These are phyloP conservation scores for Aspergillus costaricaensis DNA, from an alignment of 2,329 filamentous ascomycete species.

Conservation along the genomic window DNA sequence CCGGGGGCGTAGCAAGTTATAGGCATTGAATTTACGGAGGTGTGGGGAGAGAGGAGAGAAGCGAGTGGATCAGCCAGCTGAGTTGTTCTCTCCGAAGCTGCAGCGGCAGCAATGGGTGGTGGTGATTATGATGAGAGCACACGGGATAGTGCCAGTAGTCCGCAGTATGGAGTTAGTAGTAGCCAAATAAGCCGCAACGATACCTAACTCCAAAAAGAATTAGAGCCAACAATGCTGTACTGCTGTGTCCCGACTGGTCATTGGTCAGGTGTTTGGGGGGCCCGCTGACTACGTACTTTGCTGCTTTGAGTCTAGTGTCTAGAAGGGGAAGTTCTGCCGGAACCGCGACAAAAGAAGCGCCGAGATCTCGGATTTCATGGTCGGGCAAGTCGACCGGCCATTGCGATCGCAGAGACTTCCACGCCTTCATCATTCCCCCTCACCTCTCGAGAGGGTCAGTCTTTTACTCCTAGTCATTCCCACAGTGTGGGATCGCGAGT, in stretches of 20 bases:
- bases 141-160: background rate
- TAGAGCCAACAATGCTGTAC: background rate
- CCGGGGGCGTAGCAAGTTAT: constrained; percentile 27
- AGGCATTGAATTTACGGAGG: constrained; percentile 30
- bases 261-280: background rate
- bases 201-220: too few relatives aligned
- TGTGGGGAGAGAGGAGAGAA: background rate
- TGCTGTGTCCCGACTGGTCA: background rate
- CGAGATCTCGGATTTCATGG: constrained; percentile 21
- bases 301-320: too few relatives aligned
- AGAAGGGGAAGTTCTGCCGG: constrained; percentile 16
- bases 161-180: background rate
- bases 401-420: constrained; percentile 24
- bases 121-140: background rate
- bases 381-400: constrained; percentile 1
- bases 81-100: constrained; percentile 21
- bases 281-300: constrained; percentile 11
- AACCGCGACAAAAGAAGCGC: constrained; percentile 28
- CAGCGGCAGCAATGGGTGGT: constrained; percentile 7
- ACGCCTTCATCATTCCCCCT: constrained; percentile 10
- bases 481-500: constrained; percentile 1
- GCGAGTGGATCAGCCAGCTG: constrained; percentile 11
- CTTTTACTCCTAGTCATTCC: constrained; percentile 2
- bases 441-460: constrained; percentile 8
- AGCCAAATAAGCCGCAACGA: constrained; percentile 7